Base-by-base conservation (phyloP, 805 yeast species). In the Kluyveromyces wickerhamii region DNA sequence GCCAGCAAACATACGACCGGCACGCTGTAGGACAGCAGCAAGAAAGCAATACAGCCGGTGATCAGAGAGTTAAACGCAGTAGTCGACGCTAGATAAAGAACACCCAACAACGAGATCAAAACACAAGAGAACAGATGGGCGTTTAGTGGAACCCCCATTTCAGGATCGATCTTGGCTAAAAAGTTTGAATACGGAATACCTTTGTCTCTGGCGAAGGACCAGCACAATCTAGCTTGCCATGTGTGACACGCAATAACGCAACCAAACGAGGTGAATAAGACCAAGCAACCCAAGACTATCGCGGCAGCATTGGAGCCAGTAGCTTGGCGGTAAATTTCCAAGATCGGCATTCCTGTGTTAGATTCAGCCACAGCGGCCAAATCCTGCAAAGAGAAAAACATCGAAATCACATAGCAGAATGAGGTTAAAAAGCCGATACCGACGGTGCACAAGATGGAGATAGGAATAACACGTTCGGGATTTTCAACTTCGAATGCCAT, bases 141-240 rank as follows among this genome's bases (percentile, higher is more conserved):
- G 43, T 72, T 66, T 15, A 77, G 54, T 11, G 86, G 86, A 6
- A 74, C 71, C 24, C 75, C 79, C 9, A 72, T 55, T 32, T 60
- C 63, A 11, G 68, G 59, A 46, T 75, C 65, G 31, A 79, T 71
- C 43, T 62, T 56, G 4, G 75, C 52, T 74, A 79, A 72, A 31
- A 60, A 65, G 27, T 57, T 60, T 6, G 79, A 73, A 23, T 67
- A 72, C 18, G 82, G 82, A 38, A 79, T 60, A 17, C 84, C 87
- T 32, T 72, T 68, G 53, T 79, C 85, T 59, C 86, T 68, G 5
- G 85, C 67, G 49, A 79, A 78, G 2, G 86, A 77, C 82, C 84
- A 79, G 42, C 79, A 68, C 40, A 77, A 61, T 47, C 87, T 66
- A 24, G 83, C 77, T 47, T 75, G 81, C 82, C 84, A 77, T 4